phyloP scores from a whole-genome alignment of 352 stramenopile species.

The Phytophthora megakarya region DNA sequence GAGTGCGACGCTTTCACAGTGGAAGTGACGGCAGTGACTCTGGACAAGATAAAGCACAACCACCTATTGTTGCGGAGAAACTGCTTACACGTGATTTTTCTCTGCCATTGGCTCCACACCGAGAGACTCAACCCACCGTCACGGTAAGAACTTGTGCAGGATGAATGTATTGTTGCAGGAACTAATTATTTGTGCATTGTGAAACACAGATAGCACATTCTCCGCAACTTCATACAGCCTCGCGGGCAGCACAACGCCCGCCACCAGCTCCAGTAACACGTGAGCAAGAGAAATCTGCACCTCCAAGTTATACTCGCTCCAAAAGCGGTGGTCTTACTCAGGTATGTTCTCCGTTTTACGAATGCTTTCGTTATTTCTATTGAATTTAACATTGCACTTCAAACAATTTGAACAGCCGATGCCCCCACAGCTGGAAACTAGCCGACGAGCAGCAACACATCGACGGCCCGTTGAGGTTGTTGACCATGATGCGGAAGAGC shows the following conservation, averaged over 20 bases:
- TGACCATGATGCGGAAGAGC: constrained; percentile 76
- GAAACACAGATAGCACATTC: constrained; percentile 35
- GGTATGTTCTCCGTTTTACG: constrained; percentile 26
- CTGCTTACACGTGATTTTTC: constrained; percentile 46
- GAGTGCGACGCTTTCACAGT: constrained; percentile 45
- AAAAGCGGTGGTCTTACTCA: constrained; percentile 45
- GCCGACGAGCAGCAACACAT: constrained; percentile 56
- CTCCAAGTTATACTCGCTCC: constrained; percentile 29
- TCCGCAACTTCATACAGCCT: constrained; percentile 51
- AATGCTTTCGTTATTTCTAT: neutral
- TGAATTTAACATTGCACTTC: constrained; percentile 10
- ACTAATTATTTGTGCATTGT: constrained; percentile 7
- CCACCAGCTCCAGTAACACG: constrained; percentile 30
- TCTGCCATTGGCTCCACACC: constrained; percentile 31
- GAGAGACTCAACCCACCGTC: constrained; percentile 27
- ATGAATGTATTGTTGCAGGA: neutral
- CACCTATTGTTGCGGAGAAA: constrained; percentile 43
- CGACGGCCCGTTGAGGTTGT: constrained; percentile 59
- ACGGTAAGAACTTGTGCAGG: constrained; percentile 24
- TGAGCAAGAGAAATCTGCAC: constrained; percentile 31
- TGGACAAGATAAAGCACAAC: constrained; percentile 19
- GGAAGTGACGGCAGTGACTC: constrained; percentile 27
- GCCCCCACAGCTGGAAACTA: constrained; percentile 71
- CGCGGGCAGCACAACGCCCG: constrained; percentile 40
- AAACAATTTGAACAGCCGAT: constrained; percentile 37